Conservation (phyloP, 2,329 filamentous ascomycete species). For the Mycosphaerella sp. region DNA sequence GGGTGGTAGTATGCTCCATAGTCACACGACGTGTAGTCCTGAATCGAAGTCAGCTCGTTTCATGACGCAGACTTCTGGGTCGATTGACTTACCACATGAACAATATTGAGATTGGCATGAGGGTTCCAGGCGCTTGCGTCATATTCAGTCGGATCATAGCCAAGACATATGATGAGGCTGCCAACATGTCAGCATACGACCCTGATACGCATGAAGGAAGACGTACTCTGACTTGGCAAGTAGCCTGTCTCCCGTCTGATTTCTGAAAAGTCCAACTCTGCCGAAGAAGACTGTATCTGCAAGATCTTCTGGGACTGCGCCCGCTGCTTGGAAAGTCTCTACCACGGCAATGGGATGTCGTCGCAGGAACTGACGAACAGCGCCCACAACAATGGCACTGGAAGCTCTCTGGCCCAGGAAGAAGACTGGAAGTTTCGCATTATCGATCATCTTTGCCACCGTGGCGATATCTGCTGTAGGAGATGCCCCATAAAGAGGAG, state of each 20-base stretch:
- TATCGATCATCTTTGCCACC: conserved; percentile 33
- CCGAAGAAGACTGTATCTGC: conserved; percentile 42
- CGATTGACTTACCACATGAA: conserved; percentile 34
- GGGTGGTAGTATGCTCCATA: conserved; percentile 41
- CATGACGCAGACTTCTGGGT: background rate
- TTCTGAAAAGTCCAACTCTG: conserved; percentile 45
- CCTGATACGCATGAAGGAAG: too few relatives aligned
- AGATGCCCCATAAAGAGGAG: conserved; percentile 40
- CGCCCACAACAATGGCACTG: conserved; percentile 37
- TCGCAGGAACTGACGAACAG: conserved; percentile 39
- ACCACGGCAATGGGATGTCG: conserved; percentile 42
- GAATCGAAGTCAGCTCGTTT: background rate
- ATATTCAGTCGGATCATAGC: conserved; percentile 46
- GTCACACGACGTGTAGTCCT: conserved; percentile 38
- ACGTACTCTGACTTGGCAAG: conserved; percentile 37
- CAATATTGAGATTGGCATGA: conserved; percentile 34
- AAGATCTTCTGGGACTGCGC: conserved; percentile 41
- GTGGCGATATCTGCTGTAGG: conserved; percentile 30
- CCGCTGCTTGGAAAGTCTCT: conserved; percentile 48
- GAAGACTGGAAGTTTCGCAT: conserved; percentile 38
- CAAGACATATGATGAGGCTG: conserved; percentile 39
- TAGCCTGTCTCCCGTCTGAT: conserved; percentile 44
- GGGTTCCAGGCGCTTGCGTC: conserved; percentile 44
- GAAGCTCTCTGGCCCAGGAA: conserved; percentile 44
- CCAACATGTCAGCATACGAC: too few relatives aligned